phyloP scores from a whole-genome alignment of 1,284 basidiomycete genomes.

The Papiliotrema flavescens region DNA sequence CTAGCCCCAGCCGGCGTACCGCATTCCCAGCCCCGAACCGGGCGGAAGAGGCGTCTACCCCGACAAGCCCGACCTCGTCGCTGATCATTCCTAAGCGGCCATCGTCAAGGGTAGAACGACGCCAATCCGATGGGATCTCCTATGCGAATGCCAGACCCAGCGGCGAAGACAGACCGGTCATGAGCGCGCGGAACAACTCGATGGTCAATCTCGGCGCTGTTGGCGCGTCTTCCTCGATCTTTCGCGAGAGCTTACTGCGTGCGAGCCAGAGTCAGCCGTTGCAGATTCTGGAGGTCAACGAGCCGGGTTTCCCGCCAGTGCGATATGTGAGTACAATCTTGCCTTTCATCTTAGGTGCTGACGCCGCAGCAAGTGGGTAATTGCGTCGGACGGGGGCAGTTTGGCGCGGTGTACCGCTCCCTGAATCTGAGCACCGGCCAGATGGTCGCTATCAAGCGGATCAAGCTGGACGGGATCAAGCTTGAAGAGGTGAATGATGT shows the following conservation, averaged over 20 bases:
- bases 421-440: constrained; percentile 87
- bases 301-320: constrained; percentile 72
- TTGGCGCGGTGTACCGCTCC: constrained; percentile 90
- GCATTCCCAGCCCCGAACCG: not conserved
- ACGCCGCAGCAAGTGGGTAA: constrained; percentile 78
- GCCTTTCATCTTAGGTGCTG: constrained; percentile 6
- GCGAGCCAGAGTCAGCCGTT: constrained; percentile 54
- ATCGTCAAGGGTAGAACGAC: constrained; percentile 17
- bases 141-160: not conserved
- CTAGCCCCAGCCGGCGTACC: not conserved
- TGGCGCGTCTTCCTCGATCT: constrained; percentile 16
- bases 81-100: not conserved
- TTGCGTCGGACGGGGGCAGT: constrained; percentile 93
- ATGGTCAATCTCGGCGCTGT: constrained; percentile 33
- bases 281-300: constrained; percentile 72
- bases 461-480: constrained; percentile 76
- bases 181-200: constrained; percentile 27
- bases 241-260: constrained; percentile 11
- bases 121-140: constrained; percentile 30
- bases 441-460: constrained; percentile 92
- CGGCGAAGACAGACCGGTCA: constrained; percentile 5
- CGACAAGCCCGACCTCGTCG: not conserved
- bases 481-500: constrained; percentile 80
- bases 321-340: constrained; percentile 67
- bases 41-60: not conserved